Base-by-base conservation (phyloP, 2,329 filamentous ascomycete species). In the Pestalotiopsis sp. region DNA sequence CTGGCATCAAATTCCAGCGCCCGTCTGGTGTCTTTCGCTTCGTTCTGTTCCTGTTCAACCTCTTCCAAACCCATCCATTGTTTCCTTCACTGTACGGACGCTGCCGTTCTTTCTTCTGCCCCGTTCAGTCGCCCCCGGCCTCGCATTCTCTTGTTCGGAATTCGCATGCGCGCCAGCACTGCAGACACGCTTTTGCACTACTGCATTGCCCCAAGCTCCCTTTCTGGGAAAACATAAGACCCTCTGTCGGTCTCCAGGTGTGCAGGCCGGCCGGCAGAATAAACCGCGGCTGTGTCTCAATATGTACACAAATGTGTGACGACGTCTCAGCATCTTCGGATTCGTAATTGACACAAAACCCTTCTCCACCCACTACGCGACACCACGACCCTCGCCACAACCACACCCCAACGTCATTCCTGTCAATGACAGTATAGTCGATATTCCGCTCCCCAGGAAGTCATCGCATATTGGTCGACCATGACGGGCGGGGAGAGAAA, bases 401-500 rank as follows among this genome's bases (percentile, higher is more conserved):
- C 56, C 11, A 27, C 59, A 4, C n/a, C 36, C 27, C n/a, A 27
- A 39, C 31, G 25, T 39, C 13, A n/a, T 62, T 62, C 59, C n/a
- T 39, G 27, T 39, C 27, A 62, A 36, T 31, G 31, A 20, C 20
- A 62, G 59, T 39, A 27, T 20, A 38, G 36, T 62, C 57, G 12
- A 59, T 59, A 36, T 36, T 36, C 41, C 41, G 17, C 45, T n/a
- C 17, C 45, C 45, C 45, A n/a, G 20, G 4, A 52, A 52, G 4
- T 4, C 59, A 62, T 14, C 20, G 17, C 5, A 27, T 36, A 23
- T 27, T 61, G 25, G 31, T 17, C 61, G 3, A 56, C 20, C 27
- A 67, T 67, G 61, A 52, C 65, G 57, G 91, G 91, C 89, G 91
- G 91, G 89, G 89, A 91, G 81, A 86, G 83, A 78, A 91, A 91